Evolutionary conservation across 164 flowering plant species (phyloP).

Genomic region (Saururus chinensis): DNA sequence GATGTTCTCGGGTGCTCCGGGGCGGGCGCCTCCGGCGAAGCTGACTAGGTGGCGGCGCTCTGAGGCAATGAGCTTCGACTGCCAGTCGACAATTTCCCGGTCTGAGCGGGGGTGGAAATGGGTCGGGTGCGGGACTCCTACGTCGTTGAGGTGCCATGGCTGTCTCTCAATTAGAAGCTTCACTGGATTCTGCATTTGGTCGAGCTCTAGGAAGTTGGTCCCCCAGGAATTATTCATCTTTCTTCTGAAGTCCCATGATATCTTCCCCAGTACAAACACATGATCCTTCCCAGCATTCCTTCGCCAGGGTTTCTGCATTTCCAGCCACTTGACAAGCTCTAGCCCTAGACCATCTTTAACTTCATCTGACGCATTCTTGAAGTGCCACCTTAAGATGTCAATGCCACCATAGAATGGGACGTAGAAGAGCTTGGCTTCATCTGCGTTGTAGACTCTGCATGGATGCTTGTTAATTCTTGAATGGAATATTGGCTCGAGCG

Average conservation of each 20-base stretch:
- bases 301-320: conserved; percentile 32
- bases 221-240: conserved; percentile 33
- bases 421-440: conserved; percentile 62
- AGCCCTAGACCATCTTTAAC: conserved; percentile 40
- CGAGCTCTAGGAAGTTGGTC: conserved; percentile 36
- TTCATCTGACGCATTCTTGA: conserved; percentile 38
- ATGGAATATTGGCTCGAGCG: conserved; percentile 69
- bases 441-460: conserved; percentile 45
- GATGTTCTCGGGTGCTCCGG: conserved; percentile 34
- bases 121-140: no score
- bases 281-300: conserved; percentile 55
- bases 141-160: no score
- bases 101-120: no score
- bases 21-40: conserved; percentile 66
- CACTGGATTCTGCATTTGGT: conserved; percentile 49
- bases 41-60: no score
- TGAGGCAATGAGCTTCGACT: no score
- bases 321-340: conserved; percentile 61
- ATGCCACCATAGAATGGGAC: conserved; percentile 77
- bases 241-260: conserved; percentile 81
- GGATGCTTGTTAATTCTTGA: conserved; percentile 50
- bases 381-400: conserved; percentile 62
- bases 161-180: conserved; percentile 70
- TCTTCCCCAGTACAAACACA: conserved; percentile 66
- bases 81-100: no score